phyloP scores from a whole-genome alignment of 495 filamentous ascomycete species.

The Articulospora tetracladia region DNA sequence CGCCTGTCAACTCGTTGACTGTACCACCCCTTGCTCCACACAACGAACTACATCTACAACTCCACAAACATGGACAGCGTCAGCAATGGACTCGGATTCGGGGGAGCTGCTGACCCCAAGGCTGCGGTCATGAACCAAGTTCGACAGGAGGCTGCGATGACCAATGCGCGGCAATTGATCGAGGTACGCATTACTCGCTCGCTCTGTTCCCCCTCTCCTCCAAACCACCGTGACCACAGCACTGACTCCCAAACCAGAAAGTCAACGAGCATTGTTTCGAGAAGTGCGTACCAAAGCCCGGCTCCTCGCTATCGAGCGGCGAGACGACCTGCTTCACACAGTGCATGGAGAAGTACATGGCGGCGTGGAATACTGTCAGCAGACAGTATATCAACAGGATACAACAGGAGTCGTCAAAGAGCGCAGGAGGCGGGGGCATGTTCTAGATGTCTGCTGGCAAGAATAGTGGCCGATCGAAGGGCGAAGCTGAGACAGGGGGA shows the following conservation, averaged over 20 bases:
- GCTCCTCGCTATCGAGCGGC: conserved; percentile 69
- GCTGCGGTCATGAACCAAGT: conserved; percentile 68
- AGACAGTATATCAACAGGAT: conserved; percentile 69
- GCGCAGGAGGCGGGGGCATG: conserved; percentile 20
- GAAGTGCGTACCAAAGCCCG: conserved; percentile 83
- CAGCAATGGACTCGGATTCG: conserved; percentile 26
- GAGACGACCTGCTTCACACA: conserved; percentile 70
- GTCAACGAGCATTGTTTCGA: conserved; percentile 97
- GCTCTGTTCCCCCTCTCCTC: no score
- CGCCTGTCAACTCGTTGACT: neutral
- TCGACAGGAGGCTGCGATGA: conserved; percentile 66
- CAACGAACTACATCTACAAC: neutral
- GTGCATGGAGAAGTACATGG: conserved; percentile 99
- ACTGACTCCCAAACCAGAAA: conserved; percentile 55
- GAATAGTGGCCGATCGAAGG: neutral
- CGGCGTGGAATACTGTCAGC: conserved; percentile 84
- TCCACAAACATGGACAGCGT: conserved; percentile 25
- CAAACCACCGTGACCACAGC: no score
- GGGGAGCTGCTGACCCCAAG: conserved; percentile 54
- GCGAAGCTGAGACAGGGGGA: neutral
- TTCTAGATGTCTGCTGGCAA: conserved; percentile 12
- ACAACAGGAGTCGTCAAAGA: conserved; percentile 39
- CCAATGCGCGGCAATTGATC: conserved; percentile 72
- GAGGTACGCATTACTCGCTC: conserved; percentile 47
- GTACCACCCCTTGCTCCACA: neutral